Evolutionary conservation across 345 rosid species (phyloP), one percentile per base, ranked within the genome.

Genomic region (Moricandia arvensis): DNA sequence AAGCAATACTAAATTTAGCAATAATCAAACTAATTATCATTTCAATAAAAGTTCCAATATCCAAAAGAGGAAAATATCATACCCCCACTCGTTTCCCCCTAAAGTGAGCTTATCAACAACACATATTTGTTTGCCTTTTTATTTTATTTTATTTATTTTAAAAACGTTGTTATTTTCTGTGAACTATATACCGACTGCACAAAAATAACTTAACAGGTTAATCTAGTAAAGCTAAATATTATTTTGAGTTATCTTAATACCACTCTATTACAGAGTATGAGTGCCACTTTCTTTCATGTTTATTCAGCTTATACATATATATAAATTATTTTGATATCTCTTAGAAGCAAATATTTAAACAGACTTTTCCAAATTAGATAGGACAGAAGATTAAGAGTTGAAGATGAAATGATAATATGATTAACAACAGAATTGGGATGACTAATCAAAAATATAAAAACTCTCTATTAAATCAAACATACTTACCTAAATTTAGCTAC

Each of bases 61-160:
- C 82, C 78, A 57, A 68, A 79, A 73, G 16, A 62, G 82, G 71
- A 73, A 78, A 59, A 21, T 38, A 62, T 29, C 53, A 68, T 8
- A 35, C n/a, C 74, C 74, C 69, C 69, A 51, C 64, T 75, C 51
- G 8, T 31, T 29, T 27, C 17, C 29, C 29, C 16, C 5, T 47
- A 27, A 51, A 68, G 13, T 38, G 4, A 75, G 16, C 69, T 62
- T 70, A 63, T 63, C 66, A 62, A 17, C 47, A 35, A 35, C 53
- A 58, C 43, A 43, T 16, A 54, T 7, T 49, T 15, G 18, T 49
- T 13, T 9, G 12, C 27, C n/a, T 31, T 1, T 21, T 2, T 34
- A 17, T 9, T 8, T 0, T 34, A 21, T 21, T 21, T 21, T 21
- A 21, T 21, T 21, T 21, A 21, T 21, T 16, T 2, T 33, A 5